Conservation (phyloP, 352 stramenopile genomes). For the Plasmopara halstedii region DNA sequence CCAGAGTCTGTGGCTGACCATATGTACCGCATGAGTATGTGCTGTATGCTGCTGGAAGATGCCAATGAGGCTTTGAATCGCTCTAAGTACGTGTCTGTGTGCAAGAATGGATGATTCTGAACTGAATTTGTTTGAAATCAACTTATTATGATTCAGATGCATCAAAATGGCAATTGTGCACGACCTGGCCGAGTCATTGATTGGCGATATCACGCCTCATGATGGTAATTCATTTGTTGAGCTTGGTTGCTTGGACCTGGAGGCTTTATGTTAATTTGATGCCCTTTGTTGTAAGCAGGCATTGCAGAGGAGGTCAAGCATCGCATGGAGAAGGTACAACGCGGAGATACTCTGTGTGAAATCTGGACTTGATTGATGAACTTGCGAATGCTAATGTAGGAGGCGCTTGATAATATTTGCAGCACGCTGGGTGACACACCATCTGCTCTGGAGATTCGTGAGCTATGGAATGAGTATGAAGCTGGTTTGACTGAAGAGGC, state of each 20-base stretch:
- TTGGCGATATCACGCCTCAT: slow-evolving; percentile 91
- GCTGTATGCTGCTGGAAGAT: slow-evolving; percentile 83
- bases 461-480: slow-evolving; percentile 87
- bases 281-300: slow-evolving; percentile 20
- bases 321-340: slow-evolving; percentile 72
- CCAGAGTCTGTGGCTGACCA: slow-evolving; percentile 91
- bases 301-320: slow-evolving; percentile 88
- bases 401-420: slow-evolving; percentile 67
- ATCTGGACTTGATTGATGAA: background rate
- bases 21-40: slow-evolving; percentile 91
- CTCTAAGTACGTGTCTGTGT: slow-evolving; percentile 39
- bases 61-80: slow-evolving; percentile 52
- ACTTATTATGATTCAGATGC: slow-evolving; percentile 32
- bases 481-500: slow-evolving; percentile 70
- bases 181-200: slow-evolving; percentile 89
- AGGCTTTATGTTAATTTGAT: background rate
- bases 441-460: slow-evolving; percentile 52
- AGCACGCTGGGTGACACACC: slow-evolving; percentile 41
- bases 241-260: background rate
- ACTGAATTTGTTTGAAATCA: background rate
- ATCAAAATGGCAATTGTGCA: slow-evolving; percentile 92
- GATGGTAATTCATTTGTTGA: slow-evolving; percentile 51
- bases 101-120: no score
- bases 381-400: slow-evolving; percentile 15
- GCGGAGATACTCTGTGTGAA: background rate